Evolutionary conservation across 345 rosid species (phyloP).

Genomic region (Corymbia maculata): DNA sequence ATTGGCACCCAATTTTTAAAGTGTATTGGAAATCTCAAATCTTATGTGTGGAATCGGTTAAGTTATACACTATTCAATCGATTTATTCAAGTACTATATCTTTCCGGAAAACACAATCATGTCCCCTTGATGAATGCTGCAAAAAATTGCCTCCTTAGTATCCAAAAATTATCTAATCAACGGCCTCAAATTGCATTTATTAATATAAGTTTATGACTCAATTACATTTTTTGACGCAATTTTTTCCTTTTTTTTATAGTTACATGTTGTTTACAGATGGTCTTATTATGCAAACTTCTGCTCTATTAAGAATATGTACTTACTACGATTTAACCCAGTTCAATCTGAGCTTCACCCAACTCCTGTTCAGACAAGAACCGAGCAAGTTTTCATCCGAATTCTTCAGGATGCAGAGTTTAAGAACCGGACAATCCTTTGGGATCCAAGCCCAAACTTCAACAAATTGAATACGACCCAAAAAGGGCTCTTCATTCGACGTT

Average conservation of each 20-base stretch:
- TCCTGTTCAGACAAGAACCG: neutral
- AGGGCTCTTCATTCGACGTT: neutral
- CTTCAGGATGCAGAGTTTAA: neutral
- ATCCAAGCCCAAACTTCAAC: neutral
- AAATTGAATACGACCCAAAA: neutral
- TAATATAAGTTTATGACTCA: neutral
- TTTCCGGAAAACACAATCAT: neutral
- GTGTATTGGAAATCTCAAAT: neutral
- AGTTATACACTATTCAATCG: neutral
- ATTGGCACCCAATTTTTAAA: too few species aligned
- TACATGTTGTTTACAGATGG: neutral
- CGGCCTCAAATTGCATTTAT: neutral
- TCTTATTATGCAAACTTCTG: neutral
- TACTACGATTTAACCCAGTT: neutral
- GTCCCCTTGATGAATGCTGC: rapidly evolving
- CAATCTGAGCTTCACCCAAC: neutral
- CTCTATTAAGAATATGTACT: neutral
- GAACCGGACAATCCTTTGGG: neutral
- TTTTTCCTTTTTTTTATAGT: neutral
- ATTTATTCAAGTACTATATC: neutral
- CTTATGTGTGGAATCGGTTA: neutral
- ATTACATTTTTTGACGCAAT: neutral
- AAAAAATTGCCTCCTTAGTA: neutral
- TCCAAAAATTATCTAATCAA: neutral
- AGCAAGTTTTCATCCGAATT: neutral